Percentiles rank a stretch among this genome's conserved stretches.
These are phyloP conservation scores for Berkeleyomyces rouxiae DNA, from an alignment of 2,329 filamentous ascomycete species.

Conservation along the genomic window DNA sequence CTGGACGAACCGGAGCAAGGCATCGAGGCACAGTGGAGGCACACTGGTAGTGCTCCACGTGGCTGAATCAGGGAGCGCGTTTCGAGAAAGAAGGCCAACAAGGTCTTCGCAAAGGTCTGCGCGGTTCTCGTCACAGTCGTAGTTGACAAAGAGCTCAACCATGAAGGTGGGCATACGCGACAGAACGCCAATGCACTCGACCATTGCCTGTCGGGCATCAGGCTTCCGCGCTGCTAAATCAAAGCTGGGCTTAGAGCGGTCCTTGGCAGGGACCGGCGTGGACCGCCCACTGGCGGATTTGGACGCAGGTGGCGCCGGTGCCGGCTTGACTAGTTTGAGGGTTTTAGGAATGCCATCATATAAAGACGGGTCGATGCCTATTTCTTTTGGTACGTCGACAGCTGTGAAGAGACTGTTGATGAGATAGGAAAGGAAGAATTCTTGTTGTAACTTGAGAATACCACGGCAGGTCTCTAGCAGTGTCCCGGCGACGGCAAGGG, in stretches of 20 bases:
- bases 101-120: conserved; percentile 90
- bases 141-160: conserved; percentile 92
- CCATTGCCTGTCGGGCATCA: conserved; percentile 94
- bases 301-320: conserved; percentile 23
- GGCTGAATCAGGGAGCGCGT: conserved; percentile 89
- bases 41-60: conserved; percentile 99
- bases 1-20: conserved; percentile 77
- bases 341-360: conserved; percentile 88
- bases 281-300: conserved; percentile 53
- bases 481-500: conserved; percentile 79
- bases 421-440: conserved; percentile 85
- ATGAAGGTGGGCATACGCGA: conserved; percentile 89
- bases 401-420: conserved; percentile 85
- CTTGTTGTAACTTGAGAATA: conserved; percentile 88
- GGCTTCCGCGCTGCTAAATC: conserved; percentile 86
- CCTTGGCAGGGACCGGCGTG: conserved; percentile 81
- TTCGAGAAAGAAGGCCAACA: conserved; percentile 79
- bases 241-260: conserved; percentile 79
- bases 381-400: conserved; percentile 84
- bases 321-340: conserved; percentile 70
- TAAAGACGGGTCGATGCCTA: conserved; percentile 74
- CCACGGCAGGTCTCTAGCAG: conserved; percentile 77
- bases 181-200: conserved; percentile 84
- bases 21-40: conserved; percentile 83
- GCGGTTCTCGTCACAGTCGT: conserved; percentile 86